These are phyloP conservation scores for Phylloporus arenicola DNA, from an alignment of 768 basidiomycete genomes.

Conservation along the genomic window DNA sequence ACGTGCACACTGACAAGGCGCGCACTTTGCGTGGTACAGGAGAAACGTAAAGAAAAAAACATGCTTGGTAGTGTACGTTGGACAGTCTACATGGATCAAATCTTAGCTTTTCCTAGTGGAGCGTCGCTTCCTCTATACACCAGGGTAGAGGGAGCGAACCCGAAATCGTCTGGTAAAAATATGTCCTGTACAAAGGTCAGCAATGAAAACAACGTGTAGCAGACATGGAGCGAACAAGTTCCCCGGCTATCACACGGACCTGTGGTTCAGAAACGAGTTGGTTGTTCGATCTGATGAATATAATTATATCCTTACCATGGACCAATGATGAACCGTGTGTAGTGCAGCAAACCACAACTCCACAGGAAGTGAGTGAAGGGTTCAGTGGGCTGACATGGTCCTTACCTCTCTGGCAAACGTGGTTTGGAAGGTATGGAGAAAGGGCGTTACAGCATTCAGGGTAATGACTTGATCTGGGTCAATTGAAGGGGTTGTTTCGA, in stretches of 20 bases:
- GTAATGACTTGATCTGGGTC: slow-evolving; percentile 57
- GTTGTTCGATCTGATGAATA: neutral
- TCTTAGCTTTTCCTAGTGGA: slow-evolving; percentile 60
- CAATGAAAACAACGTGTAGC: neutral
- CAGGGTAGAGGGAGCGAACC: slow-evolving; percentile 81
- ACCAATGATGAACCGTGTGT: slow-evolving; percentile 89
- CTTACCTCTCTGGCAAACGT: slow-evolving; percentile 78
- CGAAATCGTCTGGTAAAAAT: slow-evolving; percentile 67
- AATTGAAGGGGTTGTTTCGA: slow-evolving; percentile 37
- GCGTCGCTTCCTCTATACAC: slow-evolving; percentile 66
- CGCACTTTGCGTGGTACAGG: neutral
- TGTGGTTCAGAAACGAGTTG: slow-evolving; percentile 26
- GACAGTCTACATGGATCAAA: slow-evolving; percentile 31
- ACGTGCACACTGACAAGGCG: slow-evolving; percentile 21
- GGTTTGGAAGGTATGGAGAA: slow-evolving; percentile 68
- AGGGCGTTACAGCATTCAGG: slow-evolving; percentile 77
- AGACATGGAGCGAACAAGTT: slow-evolving; percentile 50
- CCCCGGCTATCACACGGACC: slow-evolving; percentile 81
- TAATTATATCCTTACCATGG: slow-evolving; percentile 52
- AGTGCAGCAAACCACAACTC: slow-evolving; percentile 84
- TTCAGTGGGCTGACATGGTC: neutral
- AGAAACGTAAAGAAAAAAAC: slow-evolving; percentile 5
- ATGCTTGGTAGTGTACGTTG: slow-evolving; percentile 3
- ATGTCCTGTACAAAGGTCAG: slow-evolving; percentile 46
- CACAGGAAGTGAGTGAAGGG: slow-evolving; percentile 5